Percentiles rank a stretch among this genome's conserved stretches.
phyloP scores from a whole-genome alignment of 2,329 filamentous ascomycete genomes.

The Dothideomycetidae sp. region DNA sequence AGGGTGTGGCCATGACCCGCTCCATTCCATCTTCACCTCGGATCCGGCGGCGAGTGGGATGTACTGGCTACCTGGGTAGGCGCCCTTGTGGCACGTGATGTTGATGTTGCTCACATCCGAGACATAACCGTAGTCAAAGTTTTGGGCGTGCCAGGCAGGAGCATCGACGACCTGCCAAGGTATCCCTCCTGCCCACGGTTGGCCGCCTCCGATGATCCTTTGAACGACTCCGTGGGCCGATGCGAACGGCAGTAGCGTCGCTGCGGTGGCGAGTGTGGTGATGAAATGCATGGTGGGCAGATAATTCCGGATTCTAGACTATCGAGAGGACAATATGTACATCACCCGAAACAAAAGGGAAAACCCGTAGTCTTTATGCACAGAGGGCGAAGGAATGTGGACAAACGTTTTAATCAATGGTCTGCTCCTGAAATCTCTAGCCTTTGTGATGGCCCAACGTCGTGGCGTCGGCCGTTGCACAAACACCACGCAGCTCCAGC shows the following conservation, averaged over 20 bases:
- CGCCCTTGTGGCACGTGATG: constrained; percentile 7
- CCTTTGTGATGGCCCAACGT: too few relatives aligned
- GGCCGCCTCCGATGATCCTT: constrained; percentile 1
- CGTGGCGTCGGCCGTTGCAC: too few relatives aligned
- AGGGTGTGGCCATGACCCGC: constrained; percentile 6
- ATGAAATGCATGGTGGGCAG: constrained; percentile 1
- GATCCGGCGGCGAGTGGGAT: constrained; percentile 5
- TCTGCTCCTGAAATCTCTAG: too few relatives aligned
- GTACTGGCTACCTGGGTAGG: constrained; percentile 2
- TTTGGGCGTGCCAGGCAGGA: constrained; percentile 3
- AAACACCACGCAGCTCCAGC: too few relatives aligned
- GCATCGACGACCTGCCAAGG: constrained; percentile 2
- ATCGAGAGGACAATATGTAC: too few relatives aligned
- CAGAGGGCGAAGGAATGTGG: too few relatives aligned
- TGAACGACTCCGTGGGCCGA: constrained; percentile 6
- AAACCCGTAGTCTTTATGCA: too few relatives aligned
- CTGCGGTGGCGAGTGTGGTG: neutral
- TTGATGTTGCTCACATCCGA: constrained; percentile 7
- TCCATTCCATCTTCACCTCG: constrained; percentile 4
- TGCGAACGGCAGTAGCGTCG: neutral
- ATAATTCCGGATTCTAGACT: neutral
- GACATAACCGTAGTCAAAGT: constrained; percentile 8
- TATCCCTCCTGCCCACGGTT: constrained; percentile 1
- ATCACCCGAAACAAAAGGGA: too few relatives aligned
- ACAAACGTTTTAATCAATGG: too few relatives aligned